Evolutionary conservation across 805 yeast genomes (phyloP), one percentile per base, ranked within the genome.

Genomic region (Pichia cabralensis): DNA sequence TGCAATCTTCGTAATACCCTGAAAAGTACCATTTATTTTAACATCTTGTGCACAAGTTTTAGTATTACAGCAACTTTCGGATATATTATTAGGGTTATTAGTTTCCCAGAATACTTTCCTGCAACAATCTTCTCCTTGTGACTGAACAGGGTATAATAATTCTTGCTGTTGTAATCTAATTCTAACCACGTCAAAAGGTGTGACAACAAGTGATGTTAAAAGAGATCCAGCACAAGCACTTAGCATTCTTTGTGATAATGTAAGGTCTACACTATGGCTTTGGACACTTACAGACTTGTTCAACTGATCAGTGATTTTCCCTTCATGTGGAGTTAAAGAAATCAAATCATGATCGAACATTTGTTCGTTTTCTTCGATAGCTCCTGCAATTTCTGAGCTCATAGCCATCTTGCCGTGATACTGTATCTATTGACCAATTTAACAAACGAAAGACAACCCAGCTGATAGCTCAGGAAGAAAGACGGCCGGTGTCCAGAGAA

Each of bases 171-270:
- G 94, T 20, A 80, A 60, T 40, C 94, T 60, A 20, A 82, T 75
- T 40, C 89, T 61, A 0, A 82, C 80, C 26, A 82, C 92, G 54
- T 82, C 94, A 55, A 82, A 72, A 1, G 94, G 94, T 1, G 92
- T 82, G 22, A 82, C 75, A 26, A 78, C 76, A 24, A 79, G 46
- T 0, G 89, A 80, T 2, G 89, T 82, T 15, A 81, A 46, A 6
- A 82, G 48, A 0, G 89, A 78, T 0, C 94, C 94, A 30, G 74
- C 64, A 46, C 85, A 76, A 0, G 94, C 92, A 46, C 88, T 77
- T 22, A 77, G 54, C 88, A 82, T 80, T 32, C 86, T 55, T 48
- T 82, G 84, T 4, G 60, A 44, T 18, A 73, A 45, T 6, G 76
- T 60, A 38, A 73, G 69, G 13, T 62, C 64, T 10, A 45, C 40